These are phyloP conservation scores for Annona squamosa DNA, from an alignment of 164 flowering plant species.

Conservation along the genomic window DNA sequence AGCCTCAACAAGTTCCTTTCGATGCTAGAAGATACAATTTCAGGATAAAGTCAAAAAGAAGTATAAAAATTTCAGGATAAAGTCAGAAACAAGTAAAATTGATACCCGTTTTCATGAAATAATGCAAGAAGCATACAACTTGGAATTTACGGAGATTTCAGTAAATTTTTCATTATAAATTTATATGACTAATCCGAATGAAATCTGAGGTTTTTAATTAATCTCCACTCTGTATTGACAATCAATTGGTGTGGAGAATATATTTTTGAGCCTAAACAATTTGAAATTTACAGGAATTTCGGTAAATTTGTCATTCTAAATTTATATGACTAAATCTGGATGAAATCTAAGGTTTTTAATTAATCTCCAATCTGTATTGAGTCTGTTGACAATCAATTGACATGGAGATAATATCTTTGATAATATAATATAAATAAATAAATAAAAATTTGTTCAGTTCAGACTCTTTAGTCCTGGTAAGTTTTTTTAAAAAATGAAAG, in stretches of 20 bases:
- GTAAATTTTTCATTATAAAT: background rate
- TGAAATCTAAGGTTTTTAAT: background rate
- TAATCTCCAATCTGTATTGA: background rate
- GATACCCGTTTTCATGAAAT: background rate
- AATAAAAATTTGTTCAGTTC: no score
- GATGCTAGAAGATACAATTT: conserved; percentile 39
- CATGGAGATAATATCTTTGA: background rate
- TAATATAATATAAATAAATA: no score
- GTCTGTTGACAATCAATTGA: background rate
- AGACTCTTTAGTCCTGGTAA: no score
- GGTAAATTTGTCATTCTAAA: background rate
- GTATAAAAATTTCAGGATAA: background rate
- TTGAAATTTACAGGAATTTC: conserved; percentile 5
- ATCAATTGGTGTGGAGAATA: background rate
- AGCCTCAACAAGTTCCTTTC: conserved; percentile 74
- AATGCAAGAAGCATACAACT: background rate
- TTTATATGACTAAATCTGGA: background rate
- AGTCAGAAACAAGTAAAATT: background rate
- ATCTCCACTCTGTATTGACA: background rate
- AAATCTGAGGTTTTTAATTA: background rate
- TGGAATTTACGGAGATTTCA: conserved; percentile 5
- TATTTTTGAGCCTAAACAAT: background rate
- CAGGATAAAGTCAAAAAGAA: background rate
- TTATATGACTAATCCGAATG: background rate
- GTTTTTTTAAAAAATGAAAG: no score